Evolutionary conservation across 1,139 yeast genomes (phyloP), one percentile per base, ranked within the genome.

Genomic region (Candida glucosophila): DNA sequence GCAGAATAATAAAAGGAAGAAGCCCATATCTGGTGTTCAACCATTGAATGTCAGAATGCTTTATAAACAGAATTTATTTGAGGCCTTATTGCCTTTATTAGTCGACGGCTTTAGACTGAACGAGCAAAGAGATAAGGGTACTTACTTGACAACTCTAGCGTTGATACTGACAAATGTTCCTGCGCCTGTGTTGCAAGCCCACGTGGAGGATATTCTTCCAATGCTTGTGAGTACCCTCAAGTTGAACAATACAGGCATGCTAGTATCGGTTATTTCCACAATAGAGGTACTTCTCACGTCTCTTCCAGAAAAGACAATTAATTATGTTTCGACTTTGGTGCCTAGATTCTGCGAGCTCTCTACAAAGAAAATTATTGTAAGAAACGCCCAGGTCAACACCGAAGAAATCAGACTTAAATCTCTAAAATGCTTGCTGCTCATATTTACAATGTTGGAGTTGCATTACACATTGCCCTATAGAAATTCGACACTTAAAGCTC

Each of bases 1-100:
- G 20, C 45, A 20, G 33, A 38, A 22, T 32, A 45, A 30, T 39
- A 47, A 18, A 38, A 44, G 22, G 43, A 39, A 36, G 15, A 45
- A 49, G 25, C 36, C 65, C 22, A 74, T 71, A 20, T 61, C 70
- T 2, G 63, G 65, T 21, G 72, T 70, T 11, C 49, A 65, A 36
- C 73, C 73, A 33, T 60, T 78, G 31, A 70, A 76, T 32, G 70
- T 79, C 14, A 67, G 80, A 30, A 49, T 70, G 22, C 59, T 90
- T 16, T 81, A 79, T 58, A 85, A 83, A 46, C 97, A 90, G 44
- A 75, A 77, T 36, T 61, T 81, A 13, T 83, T 83, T 49, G 72
- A 72, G 31, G 55, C 61, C 6, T 56, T 75, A 3, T 57, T 77
- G 13, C 76, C 76, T 1, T 51, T 48, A 24, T 43, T 78, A 20